These are phyloP conservation scores for Fusarium nanum DNA, from an alignment of 2,329 filamentous ascomycete genomes.

Conservation along the genomic window DNA sequence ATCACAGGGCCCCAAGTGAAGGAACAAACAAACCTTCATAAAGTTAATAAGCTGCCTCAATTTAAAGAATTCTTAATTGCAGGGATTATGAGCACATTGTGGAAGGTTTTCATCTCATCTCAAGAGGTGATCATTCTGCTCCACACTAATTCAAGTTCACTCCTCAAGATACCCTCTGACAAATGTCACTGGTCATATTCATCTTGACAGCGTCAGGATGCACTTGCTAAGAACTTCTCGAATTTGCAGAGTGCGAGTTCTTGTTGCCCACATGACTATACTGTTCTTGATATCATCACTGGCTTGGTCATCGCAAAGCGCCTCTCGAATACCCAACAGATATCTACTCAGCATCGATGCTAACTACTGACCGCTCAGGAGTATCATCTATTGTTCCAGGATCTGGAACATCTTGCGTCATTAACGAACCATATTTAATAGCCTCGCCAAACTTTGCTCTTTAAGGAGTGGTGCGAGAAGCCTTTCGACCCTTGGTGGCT, in stretches of 20 bases:
- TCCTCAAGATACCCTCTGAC: slow-evolving; percentile 5
- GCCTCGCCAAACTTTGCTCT: neutral
- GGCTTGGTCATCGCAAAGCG: slow-evolving; percentile 56
- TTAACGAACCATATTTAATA: neutral
- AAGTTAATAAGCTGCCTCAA: neutral
- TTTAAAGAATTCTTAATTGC: neutral
- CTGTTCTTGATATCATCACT: slow-evolving; percentile 54
- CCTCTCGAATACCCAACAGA: slow-evolving; percentile 53
- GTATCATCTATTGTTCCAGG: slow-evolving; percentile 22
- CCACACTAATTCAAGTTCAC: neutral
- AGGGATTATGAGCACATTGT: neutral
- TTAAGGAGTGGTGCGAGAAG: slow-evolving; percentile 17
- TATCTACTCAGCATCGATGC: slow-evolving; percentile 18
- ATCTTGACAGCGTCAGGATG: neutral
- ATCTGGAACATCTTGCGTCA: slow-evolving; percentile 3
- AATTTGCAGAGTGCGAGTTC: slow-evolving; percentile 10
- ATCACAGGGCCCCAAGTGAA: neutral
- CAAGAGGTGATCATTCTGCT: neutral
- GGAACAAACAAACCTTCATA: neutral
- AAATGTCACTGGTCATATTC: neutral
- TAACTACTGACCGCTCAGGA: neutral
- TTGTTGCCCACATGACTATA: slow-evolving; percentile 43
- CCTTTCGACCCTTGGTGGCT: slow-evolving; percentile 11
- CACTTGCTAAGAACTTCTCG: slow-evolving; percentile 1
- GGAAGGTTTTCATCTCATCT: neutral